A percentile compares a stretch with the other conserved stretches of the same genome.
Evolutionary conservation across 441 rosid species (phyloP).

Genomic region (Gossypium trilobum): DNA sequence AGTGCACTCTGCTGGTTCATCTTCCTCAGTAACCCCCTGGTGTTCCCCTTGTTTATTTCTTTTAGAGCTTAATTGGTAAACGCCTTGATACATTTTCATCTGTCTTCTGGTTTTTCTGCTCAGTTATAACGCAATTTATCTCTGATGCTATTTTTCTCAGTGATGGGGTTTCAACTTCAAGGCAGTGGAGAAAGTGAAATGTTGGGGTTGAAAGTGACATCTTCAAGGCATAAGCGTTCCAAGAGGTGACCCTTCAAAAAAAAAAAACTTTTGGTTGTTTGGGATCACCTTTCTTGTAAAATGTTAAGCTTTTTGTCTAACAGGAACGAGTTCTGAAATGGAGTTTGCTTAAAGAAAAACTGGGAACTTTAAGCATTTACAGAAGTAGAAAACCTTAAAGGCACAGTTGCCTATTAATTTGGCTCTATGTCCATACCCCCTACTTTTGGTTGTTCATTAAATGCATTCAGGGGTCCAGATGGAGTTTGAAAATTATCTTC

Average conservation of each 20-base stretch:
- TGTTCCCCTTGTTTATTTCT: slow-evolving; percentile 12
- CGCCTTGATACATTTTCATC: neutral
- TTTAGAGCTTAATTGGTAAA: slow-evolving; percentile 10
- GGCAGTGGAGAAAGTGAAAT: slow-evolving; percentile 38
- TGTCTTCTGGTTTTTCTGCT: neutral
- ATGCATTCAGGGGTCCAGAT: slow-evolving; percentile 24
- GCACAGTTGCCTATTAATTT: slow-evolving; percentile 11
- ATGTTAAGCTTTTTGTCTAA: slow-evolving; percentile 12
- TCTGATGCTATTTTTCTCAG: slow-evolving; percentile 14
- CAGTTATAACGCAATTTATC: neutral
- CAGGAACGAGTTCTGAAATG: slow-evolving; percentile 23
- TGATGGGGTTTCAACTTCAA: slow-evolving; percentile 42
- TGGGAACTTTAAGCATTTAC: slow-evolving; percentile 20
- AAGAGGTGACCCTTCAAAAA: slow-evolving; percentile 40
- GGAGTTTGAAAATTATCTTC: slow-evolving; percentile 10
- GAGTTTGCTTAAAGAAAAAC: slow-evolving; percentile 4
- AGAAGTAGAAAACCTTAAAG: slow-evolving; percentile 13
- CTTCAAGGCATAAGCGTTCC: slow-evolving; percentile 55
- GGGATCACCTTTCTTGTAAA: neutral
- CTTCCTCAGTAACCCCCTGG: neutral
- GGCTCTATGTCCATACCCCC: slow-evolving; percentile 8
- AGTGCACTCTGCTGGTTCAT: neutral
- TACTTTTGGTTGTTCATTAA: slow-evolving; percentile 7
- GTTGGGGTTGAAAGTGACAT: slow-evolving; percentile 36
- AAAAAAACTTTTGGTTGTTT: slow-evolving; percentile 12